Percentiles rank a stretch among this genome's conserved stretches.
Evolutionary conservation across 306 rosid species (phyloP).

Genomic region (Dalbergia cultrata): DNA sequence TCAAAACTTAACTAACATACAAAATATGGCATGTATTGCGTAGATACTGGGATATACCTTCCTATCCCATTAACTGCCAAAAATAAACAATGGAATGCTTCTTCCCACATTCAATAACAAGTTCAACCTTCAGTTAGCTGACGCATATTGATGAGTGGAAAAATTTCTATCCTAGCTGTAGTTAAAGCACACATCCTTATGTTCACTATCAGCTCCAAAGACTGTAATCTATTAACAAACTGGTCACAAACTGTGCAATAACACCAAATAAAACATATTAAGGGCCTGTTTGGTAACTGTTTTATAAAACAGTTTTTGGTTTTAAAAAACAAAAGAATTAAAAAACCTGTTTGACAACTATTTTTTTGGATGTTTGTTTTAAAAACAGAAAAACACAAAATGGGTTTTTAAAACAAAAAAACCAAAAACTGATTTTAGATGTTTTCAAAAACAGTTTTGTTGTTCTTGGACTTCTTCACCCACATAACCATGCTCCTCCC

Average conservation of each 20-base stretch:
- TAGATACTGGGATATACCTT: neutral
- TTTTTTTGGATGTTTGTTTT: too few relatives aligned
- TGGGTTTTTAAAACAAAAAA: too few relatives aligned
- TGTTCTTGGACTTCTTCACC: too few relatives aligned
- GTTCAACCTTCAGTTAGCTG: constrained; percentile 10
- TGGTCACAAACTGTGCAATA: neutral
- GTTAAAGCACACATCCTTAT: neutral
- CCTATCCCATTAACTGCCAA: constrained; percentile 1
- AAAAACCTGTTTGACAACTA: too few relatives aligned
- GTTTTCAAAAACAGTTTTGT: too few relatives aligned
- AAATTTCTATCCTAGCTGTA: neutral
- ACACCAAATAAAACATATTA: neutral
- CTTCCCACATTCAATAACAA: constrained; percentile 8
- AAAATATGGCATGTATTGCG: constrained; percentile 4
- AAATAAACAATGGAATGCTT: neutral
- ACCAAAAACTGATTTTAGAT: too few relatives aligned
- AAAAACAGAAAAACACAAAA: too few relatives aligned
- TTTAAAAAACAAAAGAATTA: too few relatives aligned
- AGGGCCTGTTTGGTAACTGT: too few relatives aligned
- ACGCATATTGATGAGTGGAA: neutral
- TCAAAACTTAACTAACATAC: neutral
- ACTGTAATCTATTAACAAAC: constrained; percentile 3
- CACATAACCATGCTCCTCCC: too few relatives aligned
- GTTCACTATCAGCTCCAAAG: constrained; percentile 1
- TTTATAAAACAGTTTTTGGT: too few relatives aligned